Evolutionary conservation across 139 green algal species (phyloP), one percentile per base, ranked within the genome.

Genomic region (Nannochloris sp.): DNA sequence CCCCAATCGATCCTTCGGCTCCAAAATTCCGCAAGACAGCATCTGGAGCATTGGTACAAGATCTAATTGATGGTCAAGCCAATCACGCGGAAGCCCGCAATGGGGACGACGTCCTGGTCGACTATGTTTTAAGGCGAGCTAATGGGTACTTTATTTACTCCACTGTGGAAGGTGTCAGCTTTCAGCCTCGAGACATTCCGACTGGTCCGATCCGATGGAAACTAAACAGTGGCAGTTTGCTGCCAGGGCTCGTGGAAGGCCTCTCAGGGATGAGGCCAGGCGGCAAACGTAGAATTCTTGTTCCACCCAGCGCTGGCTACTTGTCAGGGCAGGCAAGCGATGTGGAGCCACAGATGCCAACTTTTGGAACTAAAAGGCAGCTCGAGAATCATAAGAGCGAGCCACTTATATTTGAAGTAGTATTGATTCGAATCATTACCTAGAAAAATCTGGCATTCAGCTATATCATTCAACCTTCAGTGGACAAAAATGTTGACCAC

Each of bases 341-440:
- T 4, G 12, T 64, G 48, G 40, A 75, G 60, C 85, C 84, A 10
- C 76, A 83, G 61, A 81, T 82, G 36, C 86, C 87, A 12, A 92
- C 79, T 8, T 94, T 88, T 77, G 84, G 73, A 3, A 89, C 85
- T 5, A 73, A 83, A 63, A 71, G 87, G 7, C 87, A 95, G 75
- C 79, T 95, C 23, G 51, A 78, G 19, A 88, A 81, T 67, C 86
- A 95, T 63, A 66, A 57, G 36, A 66, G 23, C 5, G 87, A 93
- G 68, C 75, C 82, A 9, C 74, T 95, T 57, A 71, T 95, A 48
- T 93, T 95, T 73, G 87, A 95, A 72, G 64, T 91, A 19, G 58
- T 89, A 75, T 60, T 93, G 60, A 60, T 91, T 51, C 64, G 70
- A 43, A 78, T 90, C 12, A 62, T 65, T 18, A 64, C 40, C 18